Percentiles rank a stretch among this genome's conserved stretches.
These are phyloP conservation scores for Hsuehochloa calcarea DNA, from an alignment of 176 grass and related monocot species.

Conservation along the genomic window DNA sequence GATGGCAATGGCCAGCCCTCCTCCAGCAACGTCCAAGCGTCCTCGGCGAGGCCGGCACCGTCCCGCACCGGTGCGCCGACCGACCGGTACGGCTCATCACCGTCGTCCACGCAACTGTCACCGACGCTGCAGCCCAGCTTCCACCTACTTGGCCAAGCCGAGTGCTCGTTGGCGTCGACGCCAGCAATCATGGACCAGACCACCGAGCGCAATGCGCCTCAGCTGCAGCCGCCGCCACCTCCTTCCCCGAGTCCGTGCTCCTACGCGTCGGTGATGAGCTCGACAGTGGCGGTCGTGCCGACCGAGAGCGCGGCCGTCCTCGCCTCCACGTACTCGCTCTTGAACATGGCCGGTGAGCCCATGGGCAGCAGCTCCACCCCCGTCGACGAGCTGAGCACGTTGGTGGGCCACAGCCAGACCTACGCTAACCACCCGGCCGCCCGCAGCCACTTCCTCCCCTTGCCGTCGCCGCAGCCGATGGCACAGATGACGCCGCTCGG, in stretches of 20 bases:
- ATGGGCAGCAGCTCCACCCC: constrained; percentile 43
- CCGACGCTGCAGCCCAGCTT: constrained; percentile 23
- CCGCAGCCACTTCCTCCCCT: constrained; percentile 40
- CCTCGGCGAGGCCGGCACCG: constrained; percentile 36
- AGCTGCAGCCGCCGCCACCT: constrained; percentile 1
- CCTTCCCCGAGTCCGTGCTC: constrained; percentile 14
- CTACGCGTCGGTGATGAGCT: constrained; percentile 32
- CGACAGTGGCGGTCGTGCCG: constrained; percentile 2
- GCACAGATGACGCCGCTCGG: constrained; percentile 35
- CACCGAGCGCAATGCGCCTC: constrained; percentile 17
- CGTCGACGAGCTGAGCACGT: constrained; percentile 64
- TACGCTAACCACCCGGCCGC: constrained; percentile 41
- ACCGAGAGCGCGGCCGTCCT: constrained; percentile 16
- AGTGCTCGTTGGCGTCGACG: constrained; percentile 37
- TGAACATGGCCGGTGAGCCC: constrained; percentile 34
- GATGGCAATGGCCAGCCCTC: constrained; percentile 44
- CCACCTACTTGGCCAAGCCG: constrained; percentile 37
- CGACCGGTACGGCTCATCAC: constrained; percentile 21
- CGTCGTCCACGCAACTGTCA: constrained; percentile 26
- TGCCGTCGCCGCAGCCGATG: background rate
- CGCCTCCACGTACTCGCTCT: constrained; percentile 59
- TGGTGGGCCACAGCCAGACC: constrained; percentile 52
- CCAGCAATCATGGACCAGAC: constrained; percentile 36
- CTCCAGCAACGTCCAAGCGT: constrained; percentile 24
- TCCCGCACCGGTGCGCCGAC: constrained; percentile 21